A percentile compares a stretch with the other conserved stretches of the same genome.
These are phyloP conservation scores for Claviceps arundinis DNA, from an alignment of 2,329 filamentous ascomycete genomes.

Conservation along the genomic window DNA sequence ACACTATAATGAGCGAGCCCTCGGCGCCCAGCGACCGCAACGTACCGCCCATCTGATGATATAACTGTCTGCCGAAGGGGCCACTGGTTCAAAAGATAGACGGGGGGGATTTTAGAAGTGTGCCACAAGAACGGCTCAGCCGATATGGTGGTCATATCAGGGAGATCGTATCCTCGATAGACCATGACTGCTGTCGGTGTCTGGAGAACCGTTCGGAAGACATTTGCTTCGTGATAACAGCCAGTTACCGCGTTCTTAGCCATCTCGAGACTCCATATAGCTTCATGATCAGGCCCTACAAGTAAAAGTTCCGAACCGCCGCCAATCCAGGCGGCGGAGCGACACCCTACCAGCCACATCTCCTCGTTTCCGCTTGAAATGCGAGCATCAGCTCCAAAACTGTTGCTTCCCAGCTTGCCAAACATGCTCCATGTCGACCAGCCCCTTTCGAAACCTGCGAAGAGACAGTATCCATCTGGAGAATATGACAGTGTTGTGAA, in stretches of 20 bases:
- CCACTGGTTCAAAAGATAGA: conserved; percentile 85
- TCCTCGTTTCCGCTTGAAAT: conserved; percentile 59
- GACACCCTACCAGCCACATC: conserved; percentile 70
- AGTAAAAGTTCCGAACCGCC: conserved; percentile 78
- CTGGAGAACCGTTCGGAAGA: conserved; percentile 78
- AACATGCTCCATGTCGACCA: conserved; percentile 98
- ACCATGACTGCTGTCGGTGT: conserved; percentile 81
- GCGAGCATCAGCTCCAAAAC: conserved; percentile 57
- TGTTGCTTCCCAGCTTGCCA: conserved; percentile 75
- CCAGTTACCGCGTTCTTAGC: conserved; percentile 86
- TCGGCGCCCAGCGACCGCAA: conserved; percentile 86
- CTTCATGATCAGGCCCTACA: conserved; percentile 55
- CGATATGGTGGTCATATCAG: conserved; percentile 81
- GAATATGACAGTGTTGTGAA: conserved; percentile 74
- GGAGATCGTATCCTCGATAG: conserved; percentile 84
- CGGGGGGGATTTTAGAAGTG: conserved; percentile 69
- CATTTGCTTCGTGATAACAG: conserved; percentile 82
- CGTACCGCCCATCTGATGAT: conserved; percentile 83
- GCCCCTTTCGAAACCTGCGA: conserved; percentile 81
- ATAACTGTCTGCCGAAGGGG: conserved; percentile 79
- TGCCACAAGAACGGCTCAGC: conserved; percentile 94
- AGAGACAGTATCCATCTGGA: conserved; percentile 90
- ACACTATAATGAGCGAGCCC: conserved; percentile 94
- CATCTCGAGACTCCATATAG: conserved; percentile 81
- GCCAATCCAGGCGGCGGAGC: conserved; percentile 72